Conservation (phyloP, 73 alveolate genomes). For the Urostyla sp. region DNA sequence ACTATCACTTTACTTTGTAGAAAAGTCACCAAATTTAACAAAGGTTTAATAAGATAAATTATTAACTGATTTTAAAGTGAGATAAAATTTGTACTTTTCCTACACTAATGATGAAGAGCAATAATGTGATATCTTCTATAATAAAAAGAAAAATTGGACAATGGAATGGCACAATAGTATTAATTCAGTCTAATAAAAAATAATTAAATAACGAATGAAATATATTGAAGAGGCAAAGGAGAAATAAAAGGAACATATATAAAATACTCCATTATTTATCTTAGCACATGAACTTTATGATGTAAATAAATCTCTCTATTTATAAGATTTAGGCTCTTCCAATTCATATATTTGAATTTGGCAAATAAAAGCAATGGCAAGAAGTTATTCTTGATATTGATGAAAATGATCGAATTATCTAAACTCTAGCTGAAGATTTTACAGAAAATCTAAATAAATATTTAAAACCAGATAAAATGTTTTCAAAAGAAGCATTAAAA, state of each 20-base stretch:
- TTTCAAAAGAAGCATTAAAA: constrained; percentile 64
- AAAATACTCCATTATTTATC: constrained; percentile 73
- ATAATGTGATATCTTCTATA: too few species aligned
- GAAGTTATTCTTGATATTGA: constrained; percentile 69
- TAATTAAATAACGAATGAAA: constrained; percentile 12
- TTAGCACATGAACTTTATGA: constrained; percentile 94
- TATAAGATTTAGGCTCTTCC: too few species aligned
- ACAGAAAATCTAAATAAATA: constrained; percentile 71
- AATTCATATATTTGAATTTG: constrained; percentile 72
- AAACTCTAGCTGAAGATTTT: constrained; percentile 69
- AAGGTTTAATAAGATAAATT: constrained; percentile 70
- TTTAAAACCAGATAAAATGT: constrained; percentile 85
- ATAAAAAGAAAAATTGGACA: too few species aligned
- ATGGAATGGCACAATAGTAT: constrained; percentile 9
- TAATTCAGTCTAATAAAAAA: constrained; percentile 14
- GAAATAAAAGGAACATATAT: constrained; percentile 12
- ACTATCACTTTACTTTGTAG: constrained; percentile 67
- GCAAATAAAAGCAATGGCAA: constrained; percentile 70
- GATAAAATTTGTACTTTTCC: too few species aligned
- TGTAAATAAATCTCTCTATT: too few species aligned
- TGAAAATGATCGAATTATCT: neutral
- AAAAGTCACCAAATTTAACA: constrained; percentile 66
- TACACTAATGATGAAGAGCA: too few species aligned
- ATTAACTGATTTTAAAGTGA: constrained; percentile 48
- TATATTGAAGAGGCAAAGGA: constrained; percentile 37